Base-by-base conservation (phyloP, 352 stramenopile species). In the Phytophthora pisi region DNA sequence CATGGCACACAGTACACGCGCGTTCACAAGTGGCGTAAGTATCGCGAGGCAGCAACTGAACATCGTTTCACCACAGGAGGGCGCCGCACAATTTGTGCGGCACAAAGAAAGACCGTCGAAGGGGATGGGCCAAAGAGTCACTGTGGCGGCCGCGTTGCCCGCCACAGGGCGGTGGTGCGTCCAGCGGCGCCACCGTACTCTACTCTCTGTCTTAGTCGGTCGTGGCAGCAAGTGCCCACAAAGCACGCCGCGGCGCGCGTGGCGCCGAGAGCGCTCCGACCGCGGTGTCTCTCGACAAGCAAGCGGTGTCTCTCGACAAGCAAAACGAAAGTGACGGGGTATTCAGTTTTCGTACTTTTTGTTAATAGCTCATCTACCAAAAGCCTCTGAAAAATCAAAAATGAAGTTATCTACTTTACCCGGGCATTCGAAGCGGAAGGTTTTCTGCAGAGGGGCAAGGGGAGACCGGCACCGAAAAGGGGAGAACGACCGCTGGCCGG, bases 191-290 rank as follows among this genome's bases (percentile, higher is more conserved):
- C 20, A 70, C 64, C 56, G 69, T 51, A 61, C 69, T 61, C 59
- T 60, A 70, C 55, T 66, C 50, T 31, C 5, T 34, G 61, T 76
- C 68, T 76, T 76, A 73, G 57, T 70, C 54, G 51, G 20, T 34
- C 70, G 50, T 43, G 11, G 30, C n/a, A 8, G 10, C 61, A 24
- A 54, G 31, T 57, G 56, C 23, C 55, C 49, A 66, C 60, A 61
- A 65, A 24, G 26, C 26, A 5, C 2, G 26, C 26, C 18, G 40
- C 30, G 40, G 26, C 24, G 55, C 18, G 51, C 31, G 11, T 18
- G 38, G 52, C 38, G 11, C 38, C 38, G 11, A 16, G 38, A 45
- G 38, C n/a, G 38, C 13, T 4, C 6, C 15, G 15, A 8, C 4
- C 24, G 34, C 34, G 30, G 31, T 15, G 30, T 36, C 30, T 5